Base-by-base conservation (phyloP, 1,284 basidiomycete genomes). In the Rhodotorula glutinis region DNA sequence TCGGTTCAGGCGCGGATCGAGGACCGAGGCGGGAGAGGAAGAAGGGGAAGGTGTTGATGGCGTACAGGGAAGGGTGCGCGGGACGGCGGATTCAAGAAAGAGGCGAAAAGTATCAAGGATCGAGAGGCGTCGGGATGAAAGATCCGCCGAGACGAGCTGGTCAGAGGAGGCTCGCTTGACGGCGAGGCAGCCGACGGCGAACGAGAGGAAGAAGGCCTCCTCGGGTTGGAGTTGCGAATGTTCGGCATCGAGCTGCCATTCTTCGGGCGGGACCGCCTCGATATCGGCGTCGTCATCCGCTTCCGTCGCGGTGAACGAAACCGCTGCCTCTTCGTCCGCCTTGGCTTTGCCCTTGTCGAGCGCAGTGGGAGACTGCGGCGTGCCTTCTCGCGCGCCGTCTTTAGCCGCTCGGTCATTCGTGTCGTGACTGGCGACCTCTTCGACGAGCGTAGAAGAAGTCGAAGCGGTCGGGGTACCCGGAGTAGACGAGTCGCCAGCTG, bases 171-270 rank as follows among this genome's bases (percentile, higher is more conserved):
- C 57, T 63, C 46, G 41, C 33, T 53, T 53, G 44, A 73, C 66
- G 57, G 52, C 19, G 38, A 73, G 62, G 23, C 55, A 59, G 19
- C 67, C 72, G 61, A 76, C 63, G 1, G 71, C 60, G 64, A 75
- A 76, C 54, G 74, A 51, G 52, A 98, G 82, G 80, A 98, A 98
- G 78, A 95, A 95, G 0, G 94, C 90, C 78, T 98, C 96, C 76
- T 88, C 87, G 2, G 92, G 83, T 1, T 91, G 91, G 17, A 98
- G 85, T 76, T 98, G 95, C 49, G 98, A 84, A 79, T 96, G 90
- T 79, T 98, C 95, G 53, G 92, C 79, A 72, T 94, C 79, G 47
- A 71, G 69, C 16, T 73, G 71, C 71, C 71, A 73, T 29, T 29
- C 51, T 4, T 67, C 66, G 3, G 71, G 71, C 2, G 62, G 57